phyloP scores from a whole-genome alignment of 371 early-diverging fungal genomes.

The Mucor lusitanicus region DNA sequence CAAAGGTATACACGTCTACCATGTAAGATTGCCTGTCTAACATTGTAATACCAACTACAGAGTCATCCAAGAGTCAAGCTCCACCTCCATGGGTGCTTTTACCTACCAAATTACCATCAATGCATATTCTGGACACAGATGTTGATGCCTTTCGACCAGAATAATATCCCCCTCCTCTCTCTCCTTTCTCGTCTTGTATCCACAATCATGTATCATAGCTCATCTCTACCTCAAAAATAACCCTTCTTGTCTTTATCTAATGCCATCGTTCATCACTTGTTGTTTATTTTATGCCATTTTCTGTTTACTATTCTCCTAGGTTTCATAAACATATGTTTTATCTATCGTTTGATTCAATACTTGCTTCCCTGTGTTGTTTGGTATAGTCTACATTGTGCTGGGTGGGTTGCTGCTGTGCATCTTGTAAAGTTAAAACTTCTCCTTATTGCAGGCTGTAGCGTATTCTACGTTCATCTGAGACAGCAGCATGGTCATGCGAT shows the following conservation, averaged over 20 bases:
- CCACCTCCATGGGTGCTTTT: slow-evolving; percentile 13
- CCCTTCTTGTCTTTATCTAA: not conserved
- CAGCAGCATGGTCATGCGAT: not conserved
- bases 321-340: not conserved
- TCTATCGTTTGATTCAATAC: not conserved
- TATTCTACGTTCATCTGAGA: not conserved
- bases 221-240: not conserved
- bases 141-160: slow-evolving; percentile 2
- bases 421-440: too few relatives aligned
- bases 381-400: too few relatives aligned
- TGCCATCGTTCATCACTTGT: not conserved
- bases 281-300: not conserved
- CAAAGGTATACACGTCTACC: not conserved
- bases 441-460: not conserved
- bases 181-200: not conserved
- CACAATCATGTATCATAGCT: not conserved
- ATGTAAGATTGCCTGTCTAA: not conserved
- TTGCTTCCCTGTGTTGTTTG: not conserved
- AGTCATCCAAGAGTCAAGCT: not conserved
- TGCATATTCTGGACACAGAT: slow-evolving; percentile 16
- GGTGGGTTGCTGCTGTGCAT: not conserved
- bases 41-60: not conserved
- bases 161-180: not conserved
- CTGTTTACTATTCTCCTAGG: not conserved
- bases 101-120: slow-evolving; percentile 15